phyloP scores from a whole-genome alignment of 768 basidiomycete genomes.

The Fibroporia radiculosa region DNA sequence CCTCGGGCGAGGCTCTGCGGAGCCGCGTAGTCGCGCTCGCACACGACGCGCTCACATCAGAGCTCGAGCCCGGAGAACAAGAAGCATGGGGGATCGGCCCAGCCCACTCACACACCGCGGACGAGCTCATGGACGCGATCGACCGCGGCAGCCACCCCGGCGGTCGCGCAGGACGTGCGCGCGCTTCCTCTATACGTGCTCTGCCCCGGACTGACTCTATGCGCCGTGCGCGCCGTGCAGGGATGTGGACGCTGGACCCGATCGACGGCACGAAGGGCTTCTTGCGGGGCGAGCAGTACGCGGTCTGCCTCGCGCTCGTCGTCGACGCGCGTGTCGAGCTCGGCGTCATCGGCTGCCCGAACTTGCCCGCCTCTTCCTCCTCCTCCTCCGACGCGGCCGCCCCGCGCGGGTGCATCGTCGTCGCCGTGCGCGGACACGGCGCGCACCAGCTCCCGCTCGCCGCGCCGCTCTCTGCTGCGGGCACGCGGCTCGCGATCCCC shows the following conservation, averaged over 20 bases:
- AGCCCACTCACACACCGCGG: constrained; percentile 39
- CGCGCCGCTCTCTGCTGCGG: constrained; percentile 36
- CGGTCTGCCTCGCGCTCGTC: constrained; percentile 51
- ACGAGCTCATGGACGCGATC: constrained; percentile 74
- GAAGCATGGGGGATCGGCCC: constrained; percentile 69
- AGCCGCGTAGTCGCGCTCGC: constrained; percentile 74
- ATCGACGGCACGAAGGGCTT: constrained; percentile 60
- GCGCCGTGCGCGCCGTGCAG: constrained; percentile 6
- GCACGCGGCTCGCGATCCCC: constrained; percentile 47
- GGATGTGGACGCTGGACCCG: constrained; percentile 39
- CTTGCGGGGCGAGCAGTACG: constrained; percentile 54
- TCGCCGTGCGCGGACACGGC: constrained; percentile 83
- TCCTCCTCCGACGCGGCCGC: constrained; percentile 44
- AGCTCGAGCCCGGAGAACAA: constrained; percentile 48
- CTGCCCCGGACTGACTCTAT: background rate
- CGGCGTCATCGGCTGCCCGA: constrained; percentile 69
- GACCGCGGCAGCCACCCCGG: constrained; percentile 76
- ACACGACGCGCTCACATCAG: constrained; percentile 62
- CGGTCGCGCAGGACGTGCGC: constrained; percentile 63
- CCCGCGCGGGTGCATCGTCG: constrained; percentile 73
- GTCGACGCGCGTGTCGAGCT: constrained; percentile 43
- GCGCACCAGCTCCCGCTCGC: constrained; percentile 62
- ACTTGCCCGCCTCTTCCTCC: constrained; percentile 64
- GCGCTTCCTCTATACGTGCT: background rate
- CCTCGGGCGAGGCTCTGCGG: constrained; percentile 35